Evolutionary conservation across 768 basidiomycete genomes (phyloP), one percentile per base, ranked within the genome.

Genomic region (Fomitopsis pulvina): DNA sequence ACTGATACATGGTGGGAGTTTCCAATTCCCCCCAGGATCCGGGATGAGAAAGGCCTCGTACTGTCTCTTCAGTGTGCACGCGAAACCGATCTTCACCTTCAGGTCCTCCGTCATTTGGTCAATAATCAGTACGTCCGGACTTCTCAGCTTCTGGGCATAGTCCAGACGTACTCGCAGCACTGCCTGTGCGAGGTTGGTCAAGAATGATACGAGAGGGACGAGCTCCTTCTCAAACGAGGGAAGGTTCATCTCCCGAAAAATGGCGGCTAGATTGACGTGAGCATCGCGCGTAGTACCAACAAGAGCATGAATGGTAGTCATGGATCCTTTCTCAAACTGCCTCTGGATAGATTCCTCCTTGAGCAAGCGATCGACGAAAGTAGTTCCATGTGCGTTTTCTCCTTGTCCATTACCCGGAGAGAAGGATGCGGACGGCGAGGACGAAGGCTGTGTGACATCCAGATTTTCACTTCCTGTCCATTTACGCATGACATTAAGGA

Each of bases 261-360:
- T 69, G 18, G 77, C 68, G 12, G 85, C 79, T 53, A 90, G 81
- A 51, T 82, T 83, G 58, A 94, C 83, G 65, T 95, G 88, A 0
- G 91, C 87, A 40, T 87, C 82, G 51, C 92, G 88, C 57, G 92
- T 89, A 46, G 84, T 80, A 32, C 85, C 83, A 47, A 98, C 81
- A 59, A 94, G 87, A 12, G 81, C 73, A 64, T 92, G 87, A 6
- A 95, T 80, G n/a, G 89, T 92, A 34, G 82, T 83, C 58, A 92
- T 75, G 56, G 87, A 90, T 12, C 87, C 86, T 58, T 87, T 92
- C 66, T 94, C 92, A 65, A 99, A 97, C 8, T 90, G 92, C 53
- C 86, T 79, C 66, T 94, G 89, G 60, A 98, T 84, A n/a, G 86
- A 86, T 60, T 98, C 95, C 66, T 98, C 95, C 65, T 98, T 97